phyloP scores from a whole-genome alignment of 495 filamentous ascomycete species.

The Cetradonia linearis region DNA sequence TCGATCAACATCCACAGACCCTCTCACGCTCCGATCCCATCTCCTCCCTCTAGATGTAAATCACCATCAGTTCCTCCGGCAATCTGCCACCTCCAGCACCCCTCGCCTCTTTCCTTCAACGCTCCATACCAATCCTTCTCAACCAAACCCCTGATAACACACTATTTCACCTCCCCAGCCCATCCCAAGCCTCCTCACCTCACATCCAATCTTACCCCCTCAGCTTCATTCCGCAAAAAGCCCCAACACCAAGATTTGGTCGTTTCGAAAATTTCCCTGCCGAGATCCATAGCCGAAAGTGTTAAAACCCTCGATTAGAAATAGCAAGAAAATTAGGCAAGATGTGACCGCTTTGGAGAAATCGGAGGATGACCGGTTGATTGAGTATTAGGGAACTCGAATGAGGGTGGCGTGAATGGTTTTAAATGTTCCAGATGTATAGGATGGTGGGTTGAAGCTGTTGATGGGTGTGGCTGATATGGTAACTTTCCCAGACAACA shows the following conservation, averaged over 20 bases:
- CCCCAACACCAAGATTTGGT: not conserved
- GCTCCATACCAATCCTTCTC: too few relatives aligned
- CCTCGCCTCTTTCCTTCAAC: too few relatives aligned
- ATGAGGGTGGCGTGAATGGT: not conserved
- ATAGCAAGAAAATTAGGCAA: not conserved
- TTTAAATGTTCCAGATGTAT: not conserved
- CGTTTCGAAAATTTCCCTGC: not conserved
- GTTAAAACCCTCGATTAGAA: not conserved
- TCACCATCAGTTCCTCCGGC: too few relatives aligned
- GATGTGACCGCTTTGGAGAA: not conserved
- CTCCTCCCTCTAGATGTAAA: too few relatives aligned
- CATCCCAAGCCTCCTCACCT: not conserved
- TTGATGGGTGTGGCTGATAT: too few relatives aligned
- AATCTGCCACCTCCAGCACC: too few relatives aligned
- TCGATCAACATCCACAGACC: too few relatives aligned
- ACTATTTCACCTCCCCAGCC: too few relatives aligned
- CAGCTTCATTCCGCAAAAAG: not conserved
- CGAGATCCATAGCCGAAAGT: not conserved
- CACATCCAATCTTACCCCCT: not conserved
- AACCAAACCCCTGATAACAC: too few relatives aligned
- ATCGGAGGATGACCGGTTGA: not conserved
- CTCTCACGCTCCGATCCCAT: too few relatives aligned
- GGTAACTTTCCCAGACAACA: too few relatives aligned
- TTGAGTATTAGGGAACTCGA: not conserved
- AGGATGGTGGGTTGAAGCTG: not conserved